Evolutionary conservation across 1,139 yeast species (phyloP).

Genomic region (Eremothecium sinecaudum): DNA sequence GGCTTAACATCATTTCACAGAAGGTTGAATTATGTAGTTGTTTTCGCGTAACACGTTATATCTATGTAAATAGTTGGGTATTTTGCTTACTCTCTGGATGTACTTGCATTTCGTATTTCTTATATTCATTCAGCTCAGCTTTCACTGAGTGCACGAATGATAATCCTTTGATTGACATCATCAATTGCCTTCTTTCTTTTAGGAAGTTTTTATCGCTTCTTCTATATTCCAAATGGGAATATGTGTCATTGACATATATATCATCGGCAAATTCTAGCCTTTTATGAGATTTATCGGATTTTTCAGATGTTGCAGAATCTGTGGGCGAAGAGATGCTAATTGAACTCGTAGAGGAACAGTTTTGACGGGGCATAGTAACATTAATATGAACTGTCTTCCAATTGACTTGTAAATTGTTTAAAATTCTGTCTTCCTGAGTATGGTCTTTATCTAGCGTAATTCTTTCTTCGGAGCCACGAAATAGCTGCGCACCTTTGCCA

Average conservation of each 20-base stretch:
- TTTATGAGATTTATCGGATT: constrained; percentile 4
- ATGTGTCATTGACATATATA: constrained; percentile 14
- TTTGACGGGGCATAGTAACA: constrained; percentile 5
- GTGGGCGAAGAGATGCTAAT: neutral
- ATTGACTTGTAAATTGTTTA: constrained; percentile 15
- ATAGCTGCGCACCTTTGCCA: neutral
- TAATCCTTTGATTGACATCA: constrained; percentile 14
- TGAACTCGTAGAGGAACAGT: neutral
- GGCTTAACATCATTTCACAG: too few species aligned
- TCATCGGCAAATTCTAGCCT: constrained; percentile 12
- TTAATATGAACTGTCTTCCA: constrained; percentile 22
- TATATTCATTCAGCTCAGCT: constrained; percentile 25
- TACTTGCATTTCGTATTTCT: constrained; percentile 26
- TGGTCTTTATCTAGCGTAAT: neutral
- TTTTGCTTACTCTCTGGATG: constrained; percentile 23
- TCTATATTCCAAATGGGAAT: constrained; percentile 20
- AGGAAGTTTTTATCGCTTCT: constrained; percentile 21
- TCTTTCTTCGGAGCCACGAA: neutral
- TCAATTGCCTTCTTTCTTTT: constrained; percentile 17
- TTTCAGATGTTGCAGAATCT: neutral
- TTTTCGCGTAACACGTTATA: too few species aligned
- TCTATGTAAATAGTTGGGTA: constrained; percentile 27
- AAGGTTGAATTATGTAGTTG: too few species aligned
- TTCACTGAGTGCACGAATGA: constrained; percentile 20
- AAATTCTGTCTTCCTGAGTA: constrained; percentile 8